A percentile compares a stretch with the other conserved stretches of the same genome.
Evolutionary conservation across 2,329 filamentous ascomycete species (phyloP).

Genomic region (Microsporum audouinii): DNA sequence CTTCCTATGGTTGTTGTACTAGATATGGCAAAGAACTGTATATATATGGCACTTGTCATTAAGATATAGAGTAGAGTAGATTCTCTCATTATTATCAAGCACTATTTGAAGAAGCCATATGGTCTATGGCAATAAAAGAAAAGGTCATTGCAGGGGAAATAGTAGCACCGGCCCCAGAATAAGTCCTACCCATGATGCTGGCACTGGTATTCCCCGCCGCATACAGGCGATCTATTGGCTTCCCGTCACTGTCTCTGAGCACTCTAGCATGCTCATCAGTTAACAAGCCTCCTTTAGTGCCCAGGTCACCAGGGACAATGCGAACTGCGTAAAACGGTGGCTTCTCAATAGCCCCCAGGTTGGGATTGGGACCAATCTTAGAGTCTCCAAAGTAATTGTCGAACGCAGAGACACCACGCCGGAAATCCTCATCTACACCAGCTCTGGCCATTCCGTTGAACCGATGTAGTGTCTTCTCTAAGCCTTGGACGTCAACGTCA

Average conservation of each 20-base stretch:
- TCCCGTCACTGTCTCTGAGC: conserved; percentile 13
- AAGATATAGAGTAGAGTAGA: no score
- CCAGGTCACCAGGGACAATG: conserved; percentile 29
- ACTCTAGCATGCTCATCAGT: conserved; percentile 23
- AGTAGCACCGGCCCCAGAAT: conserved; percentile 27
- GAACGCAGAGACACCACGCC: conserved; percentile 24
- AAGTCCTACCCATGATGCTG: conserved; percentile 26
- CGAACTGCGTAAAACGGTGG: conserved; percentile 27
- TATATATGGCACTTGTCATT: not conserved
- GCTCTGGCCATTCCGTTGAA: conserved; percentile 23
- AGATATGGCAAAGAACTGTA: not conserved
- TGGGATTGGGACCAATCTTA: conserved; percentile 20
- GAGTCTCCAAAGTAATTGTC: conserved; percentile 27
- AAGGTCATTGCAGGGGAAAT: conserved; percentile 30
- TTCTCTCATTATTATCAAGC: not conserved
- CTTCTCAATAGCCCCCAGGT: conserved; percentile 21
- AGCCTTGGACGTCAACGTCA: conserved; percentile 14
- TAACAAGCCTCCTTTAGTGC: conserved; percentile 29
- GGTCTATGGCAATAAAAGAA: conserved; percentile 13
- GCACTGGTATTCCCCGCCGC: conserved; percentile 27
- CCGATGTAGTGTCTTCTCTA: conserved; percentile 19
- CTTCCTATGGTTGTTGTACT: not conserved
- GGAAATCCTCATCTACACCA: conserved; percentile 26
- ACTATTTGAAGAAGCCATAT: not conserved
- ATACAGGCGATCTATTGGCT: conserved; percentile 24